phyloP scores from a whole-genome alignment of 2,329 filamentous ascomycete species.

The Neopestalotiopsis clavispora region DNA sequence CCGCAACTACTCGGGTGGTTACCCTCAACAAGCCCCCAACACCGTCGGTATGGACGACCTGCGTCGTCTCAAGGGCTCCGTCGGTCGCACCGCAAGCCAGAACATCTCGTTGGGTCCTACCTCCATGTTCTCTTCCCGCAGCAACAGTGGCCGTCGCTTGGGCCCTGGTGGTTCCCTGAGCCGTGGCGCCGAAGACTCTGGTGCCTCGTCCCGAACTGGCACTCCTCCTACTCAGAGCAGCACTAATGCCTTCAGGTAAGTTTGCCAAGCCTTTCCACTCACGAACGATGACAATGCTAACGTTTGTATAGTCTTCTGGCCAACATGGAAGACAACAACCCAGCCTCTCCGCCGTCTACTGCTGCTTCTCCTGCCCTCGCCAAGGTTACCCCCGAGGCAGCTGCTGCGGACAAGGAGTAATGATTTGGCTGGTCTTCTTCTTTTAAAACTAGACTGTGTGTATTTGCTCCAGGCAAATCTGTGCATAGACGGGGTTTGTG shows the following conservation, averaged over 20 bases:
- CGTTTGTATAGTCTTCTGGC: constrained; percentile 54
- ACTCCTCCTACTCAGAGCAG: constrained; percentile 80
- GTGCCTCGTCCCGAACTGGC: constrained; percentile 84
- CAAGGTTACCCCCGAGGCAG: constrained; percentile 63
- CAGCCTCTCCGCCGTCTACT: constrained; percentile 72
- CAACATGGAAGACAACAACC: constrained; percentile 66
- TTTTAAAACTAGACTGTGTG: constrained; percentile 37
- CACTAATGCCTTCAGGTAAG: constrained; percentile 94
- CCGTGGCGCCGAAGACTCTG: constrained; percentile 82
- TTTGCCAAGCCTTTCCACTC: neutral
- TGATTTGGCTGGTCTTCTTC: constrained; percentile 38
- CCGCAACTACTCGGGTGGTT: constrained; percentile 78
- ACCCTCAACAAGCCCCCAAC: constrained; percentile 77
- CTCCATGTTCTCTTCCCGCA: constrained; percentile 86
- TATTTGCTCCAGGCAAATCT: constrained; percentile 42
- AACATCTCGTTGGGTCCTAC: constrained; percentile 77
- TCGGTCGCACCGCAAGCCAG: constrained; percentile 65
- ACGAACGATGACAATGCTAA: constrained; percentile 32
- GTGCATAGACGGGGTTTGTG: constrained; percentile 47
- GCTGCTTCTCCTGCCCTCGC: constrained; percentile 69
- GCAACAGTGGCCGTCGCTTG: constrained; percentile 85
- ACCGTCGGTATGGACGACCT: constrained; percentile 92
- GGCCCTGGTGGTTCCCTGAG: constrained; percentile 75
- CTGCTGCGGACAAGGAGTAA: constrained; percentile 54
- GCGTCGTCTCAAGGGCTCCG: constrained; percentile 74